Conservation (phyloP, 139 green algal genomes). For the Tetradesmus obliquus region DNA sequence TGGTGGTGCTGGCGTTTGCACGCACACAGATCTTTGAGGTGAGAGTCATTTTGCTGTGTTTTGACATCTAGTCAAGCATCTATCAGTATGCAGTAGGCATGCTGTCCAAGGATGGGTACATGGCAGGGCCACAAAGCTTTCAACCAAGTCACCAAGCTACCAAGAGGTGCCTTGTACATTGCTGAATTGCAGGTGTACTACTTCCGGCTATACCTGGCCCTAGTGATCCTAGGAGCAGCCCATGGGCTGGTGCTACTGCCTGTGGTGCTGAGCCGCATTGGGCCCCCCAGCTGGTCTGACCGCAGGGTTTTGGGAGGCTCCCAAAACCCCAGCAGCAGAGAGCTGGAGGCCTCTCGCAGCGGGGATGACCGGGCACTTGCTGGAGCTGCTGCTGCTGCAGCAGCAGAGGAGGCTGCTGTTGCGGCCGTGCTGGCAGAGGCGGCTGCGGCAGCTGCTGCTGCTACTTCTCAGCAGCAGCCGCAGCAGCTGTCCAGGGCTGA, state of each 20-base stretch:
- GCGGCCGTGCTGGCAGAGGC: background rate
- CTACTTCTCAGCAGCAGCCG: background rate
- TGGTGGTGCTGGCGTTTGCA: conserved; percentile 82
- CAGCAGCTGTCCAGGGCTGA: background rate
- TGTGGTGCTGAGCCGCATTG: conserved; percentile 70
- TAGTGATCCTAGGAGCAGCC: conserved; percentile 87
- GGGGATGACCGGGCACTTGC: background rate
- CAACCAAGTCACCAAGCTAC: background rate
- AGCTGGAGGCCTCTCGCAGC: background rate
- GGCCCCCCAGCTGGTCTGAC: conserved; percentile 40
- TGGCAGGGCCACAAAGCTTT: too few species aligned
- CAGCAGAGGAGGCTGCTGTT: background rate
- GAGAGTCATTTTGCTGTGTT: conserved; percentile 56
- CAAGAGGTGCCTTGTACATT: conserved; percentile 15
- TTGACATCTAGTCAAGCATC: background rate
- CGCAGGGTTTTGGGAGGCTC: background rate
- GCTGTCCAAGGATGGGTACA: too few species aligned
- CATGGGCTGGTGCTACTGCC: conserved; percentile 93
- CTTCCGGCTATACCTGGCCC: conserved; percentile 83
- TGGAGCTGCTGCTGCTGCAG: background rate
- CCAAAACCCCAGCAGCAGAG: background rate
- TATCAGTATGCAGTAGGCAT: background rate
- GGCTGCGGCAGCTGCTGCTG: background rate
- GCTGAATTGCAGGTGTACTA: conserved; percentile 47
- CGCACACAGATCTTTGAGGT: conserved; percentile 82